These are phyloP conservation scores for Komagataella phaffii DNA, from an alignment of 805 yeast species.

Conservation along the genomic window DNA sequence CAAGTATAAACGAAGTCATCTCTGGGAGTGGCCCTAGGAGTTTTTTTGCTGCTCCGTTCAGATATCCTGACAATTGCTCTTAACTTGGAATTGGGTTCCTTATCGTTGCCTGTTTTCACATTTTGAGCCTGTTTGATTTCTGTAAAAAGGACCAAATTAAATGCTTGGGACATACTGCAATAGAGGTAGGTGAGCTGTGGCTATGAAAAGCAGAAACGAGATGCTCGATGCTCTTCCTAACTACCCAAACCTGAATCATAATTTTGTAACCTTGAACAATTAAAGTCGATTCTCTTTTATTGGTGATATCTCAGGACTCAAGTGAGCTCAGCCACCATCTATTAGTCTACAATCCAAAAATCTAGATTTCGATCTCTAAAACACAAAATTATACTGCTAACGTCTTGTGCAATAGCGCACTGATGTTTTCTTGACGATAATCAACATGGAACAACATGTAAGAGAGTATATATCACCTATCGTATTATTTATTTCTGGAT, in stretches of 20 bases:
- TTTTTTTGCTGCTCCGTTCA: neutral
- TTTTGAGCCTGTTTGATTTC: neutral
- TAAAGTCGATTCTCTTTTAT: neutral
- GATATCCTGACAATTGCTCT: neutral
- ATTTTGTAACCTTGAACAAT: neutral
- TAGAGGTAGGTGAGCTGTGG: neutral
- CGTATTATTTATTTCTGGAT: neutral
- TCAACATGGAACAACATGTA: neutral
- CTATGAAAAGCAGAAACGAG: neutral
- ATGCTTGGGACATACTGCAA: neutral
- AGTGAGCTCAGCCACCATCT: too few species aligned
- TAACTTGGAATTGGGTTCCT: neutral
- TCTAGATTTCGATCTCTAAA: too few species aligned
- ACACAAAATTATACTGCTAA: neutral
- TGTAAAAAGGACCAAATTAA: neutral
- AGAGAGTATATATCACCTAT: neutral
- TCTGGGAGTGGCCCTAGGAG: neutral
- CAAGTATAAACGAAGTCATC: neutral
- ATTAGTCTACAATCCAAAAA: too few species aligned
- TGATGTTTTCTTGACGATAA: neutral
- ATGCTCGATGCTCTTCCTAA: neutral
- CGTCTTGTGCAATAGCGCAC: neutral
- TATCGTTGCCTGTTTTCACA: neutral
- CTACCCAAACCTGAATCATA: neutral
- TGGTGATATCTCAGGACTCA: too few species aligned